Evolutionary conservation across 192 early-diverging fungal species (phyloP), one percentile per base, ranked within the genome.

Genomic region (Jimgerdemannia lactiflua): DNA sequence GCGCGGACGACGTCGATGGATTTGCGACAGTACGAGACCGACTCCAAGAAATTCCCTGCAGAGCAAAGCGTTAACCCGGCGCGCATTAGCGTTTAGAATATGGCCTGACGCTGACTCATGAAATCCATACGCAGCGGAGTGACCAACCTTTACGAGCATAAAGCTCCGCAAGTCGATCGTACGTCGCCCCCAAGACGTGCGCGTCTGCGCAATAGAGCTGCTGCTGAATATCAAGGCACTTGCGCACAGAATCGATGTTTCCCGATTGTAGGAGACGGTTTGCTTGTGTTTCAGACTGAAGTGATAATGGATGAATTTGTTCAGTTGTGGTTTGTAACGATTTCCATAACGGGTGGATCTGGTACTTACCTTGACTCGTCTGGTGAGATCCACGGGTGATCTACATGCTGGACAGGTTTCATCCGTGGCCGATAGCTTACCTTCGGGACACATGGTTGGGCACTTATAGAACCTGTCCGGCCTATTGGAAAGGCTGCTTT

Each of bases 21-120:
- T 70, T 69, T 49, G 29, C 70, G 42, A 42, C 39, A 64, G 40
- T 74, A 78, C 29, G 72, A 64, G 39, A 49, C 59, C 18, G 77
- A 65, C 39, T 40, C 4, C 3, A 20, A n/a, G 8, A 69, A 68
- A 14, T 64, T 42, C 1, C 72, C 68, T 3, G 71, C 11, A 41
- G 65, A 43, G 19, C 49, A 59, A 59, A 59, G 8, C 49, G 49
- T 29, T 29, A 29, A 29, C 29, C 29, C 1, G 29, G 29, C 29
- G n/a, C n/a, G n/a, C n/a, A n/a, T n/a, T n/a, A n/a, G n/a, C n/a
- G 29, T 29, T 29, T 29, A 29, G 29, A 29, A 29, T 29, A 29
- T 29, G 29, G 29, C 29, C 29, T 29, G 29, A 29, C 29, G 29
- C 29, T 29, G 1, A 29, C 29, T 29, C 29, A 29, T 29, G 29